Evolutionary conservation across 768 basidiomycete species (phyloP).

Genomic region (Tylopilus plumbeoviolaceoides): DNA sequence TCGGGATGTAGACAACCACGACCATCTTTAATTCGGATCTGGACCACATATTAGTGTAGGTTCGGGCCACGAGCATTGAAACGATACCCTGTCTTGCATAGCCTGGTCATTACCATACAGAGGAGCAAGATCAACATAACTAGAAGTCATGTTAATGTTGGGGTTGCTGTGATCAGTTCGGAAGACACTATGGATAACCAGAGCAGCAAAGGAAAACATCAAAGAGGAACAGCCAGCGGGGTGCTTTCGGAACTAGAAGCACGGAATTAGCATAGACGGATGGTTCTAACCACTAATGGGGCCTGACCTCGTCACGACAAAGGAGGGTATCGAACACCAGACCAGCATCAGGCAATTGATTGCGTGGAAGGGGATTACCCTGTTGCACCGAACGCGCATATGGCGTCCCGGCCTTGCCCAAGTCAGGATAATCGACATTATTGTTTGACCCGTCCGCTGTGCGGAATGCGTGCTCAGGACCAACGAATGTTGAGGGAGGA

Average conservation of each 20-base stretch:
- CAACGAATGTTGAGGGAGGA: slow-evolving; percentile 67
- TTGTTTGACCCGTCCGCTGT: slow-evolving; percentile 75
- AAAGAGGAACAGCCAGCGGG: slow-evolving; percentile 75
- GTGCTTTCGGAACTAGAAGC: slow-evolving; percentile 61
- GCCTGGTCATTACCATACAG: slow-evolving; percentile 73
- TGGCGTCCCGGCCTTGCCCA: slow-evolving; percentile 76
- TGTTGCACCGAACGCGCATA: slow-evolving; percentile 85
- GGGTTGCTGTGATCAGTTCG: slow-evolving; percentile 67
- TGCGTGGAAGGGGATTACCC: slow-evolving; percentile 54
- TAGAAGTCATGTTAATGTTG: slow-evolving; percentile 78
- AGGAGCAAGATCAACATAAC: slow-evolving; percentile 81
- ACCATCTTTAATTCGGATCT: slow-evolving; percentile 48
- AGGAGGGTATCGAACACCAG: slow-evolving; percentile 79
- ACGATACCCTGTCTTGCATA: slow-evolving; percentile 52
- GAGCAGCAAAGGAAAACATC: slow-evolving; percentile 80
- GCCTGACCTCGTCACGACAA: slow-evolving; percentile 59
- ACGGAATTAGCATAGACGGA: neutral
- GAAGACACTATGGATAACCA: slow-evolving; percentile 87
- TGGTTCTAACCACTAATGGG: neutral
- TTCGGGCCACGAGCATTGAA: neutral
- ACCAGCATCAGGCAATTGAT: slow-evolving; percentile 75
- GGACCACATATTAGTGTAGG: neutral
- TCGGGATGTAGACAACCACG: slow-evolving; percentile 67
- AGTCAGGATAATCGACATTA: slow-evolving; percentile 61
- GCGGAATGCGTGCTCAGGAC: slow-evolving; percentile 61